Base-by-base conservation (phyloP, 2,329 filamentous ascomycete species). In the Podosphaera fusca region DNA sequence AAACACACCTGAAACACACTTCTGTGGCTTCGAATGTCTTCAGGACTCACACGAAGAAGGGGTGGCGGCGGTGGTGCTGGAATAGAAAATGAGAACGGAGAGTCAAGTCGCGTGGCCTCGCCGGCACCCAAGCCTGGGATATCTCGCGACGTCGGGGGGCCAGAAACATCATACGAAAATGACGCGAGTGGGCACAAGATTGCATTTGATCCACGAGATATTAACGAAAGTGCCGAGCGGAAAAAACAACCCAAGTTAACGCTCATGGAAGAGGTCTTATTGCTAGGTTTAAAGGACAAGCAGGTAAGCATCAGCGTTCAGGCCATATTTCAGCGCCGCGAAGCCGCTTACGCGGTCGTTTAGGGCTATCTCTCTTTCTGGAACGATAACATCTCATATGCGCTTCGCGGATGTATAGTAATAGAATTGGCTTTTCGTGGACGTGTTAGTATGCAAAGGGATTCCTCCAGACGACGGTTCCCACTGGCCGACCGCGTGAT, bases 301-400 rank as follows among this genome's bases (percentile, higher is more conserved):
- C 92, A 98, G 81, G 88, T 95, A 74, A 68, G 76, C 67, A 56
- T 52, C 12, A 55, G 31, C 21, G 21, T 21, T 30, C 57, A 47
- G 57, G 50, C 30, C 29, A 7, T 12, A 53, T 5, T 7, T 14
- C 12, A 14, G 34, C 30, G 7, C 34, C 42, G 33, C n/a, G 35
- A 8, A 30, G 10, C n/a, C 10, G 4, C 34, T 30, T n/a, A 33
- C 14, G 8, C 36, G 12, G 33, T n/a, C 14, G 12, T 9, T 55
- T 68, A 95, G 88, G 92, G 92, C 63, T 96, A 98, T 69, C 81
- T 98, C 61, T 96, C 90, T 35, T 98, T 98, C 73, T 98, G 92
- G 92, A 98, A 98, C 73, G 92, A 98, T 73, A 98, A 98, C 73
- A 98, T 98, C 67, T 95, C 89, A 59, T 98, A 98, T 70, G 92